Percentiles rank a stretch among this genome's conserved stretches.
Evolutionary conservation across 768 basidiomycete species (phyloP).

Genomic region (Russula compacta): DNA sequence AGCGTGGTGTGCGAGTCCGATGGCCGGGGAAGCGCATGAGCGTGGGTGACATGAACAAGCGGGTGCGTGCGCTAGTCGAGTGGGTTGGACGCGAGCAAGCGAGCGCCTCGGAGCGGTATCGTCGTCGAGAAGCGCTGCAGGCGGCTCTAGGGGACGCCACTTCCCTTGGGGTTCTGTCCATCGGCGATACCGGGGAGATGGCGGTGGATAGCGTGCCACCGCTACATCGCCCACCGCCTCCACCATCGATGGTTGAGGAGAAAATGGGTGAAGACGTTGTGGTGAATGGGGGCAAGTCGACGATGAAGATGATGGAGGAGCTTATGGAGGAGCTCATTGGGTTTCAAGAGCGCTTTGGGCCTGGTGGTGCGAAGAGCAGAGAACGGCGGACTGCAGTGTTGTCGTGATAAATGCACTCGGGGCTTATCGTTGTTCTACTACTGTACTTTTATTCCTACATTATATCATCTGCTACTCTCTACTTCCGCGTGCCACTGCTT

Average conservation of each 20-base stretch:
- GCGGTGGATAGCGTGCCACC: slow-evolving; percentile 24
- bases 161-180: slow-evolving; percentile 10
- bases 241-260: slow-evolving; percentile 22
- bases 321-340: slow-evolving; percentile 81
- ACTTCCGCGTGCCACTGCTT: neutral
- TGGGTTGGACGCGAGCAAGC: slow-evolving; percentile 91
- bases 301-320: slow-evolving; percentile 84
- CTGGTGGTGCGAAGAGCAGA: slow-evolving; percentile 36
- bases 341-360: slow-evolving; percentile 85
- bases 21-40: slow-evolving; percentile 95
- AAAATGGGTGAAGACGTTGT: slow-evolving; percentile 2
- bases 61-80: slow-evolving; percentile 81
- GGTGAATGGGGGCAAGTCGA: slow-evolving; percentile 25
- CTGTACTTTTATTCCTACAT: slow-evolving; percentile 20
- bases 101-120: slow-evolving; percentile 57
- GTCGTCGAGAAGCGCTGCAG: slow-evolving; percentile 60
- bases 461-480: slow-evolving; percentile 15
- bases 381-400: slow-evolving; percentile 28
- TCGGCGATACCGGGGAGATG: slow-evolving; percentile 27
- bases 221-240: slow-evolving; percentile 18
- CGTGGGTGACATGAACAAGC: slow-evolving; percentile 96
- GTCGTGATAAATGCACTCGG: slow-evolving; percentile 20
- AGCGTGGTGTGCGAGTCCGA: slow-evolving; percentile 79
- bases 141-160: slow-evolving; percentile 35
- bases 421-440: neutral